Conservation (phyloP, 2,329 filamentous ascomycete genomes). For the Aureobasidium lini region DNA sequence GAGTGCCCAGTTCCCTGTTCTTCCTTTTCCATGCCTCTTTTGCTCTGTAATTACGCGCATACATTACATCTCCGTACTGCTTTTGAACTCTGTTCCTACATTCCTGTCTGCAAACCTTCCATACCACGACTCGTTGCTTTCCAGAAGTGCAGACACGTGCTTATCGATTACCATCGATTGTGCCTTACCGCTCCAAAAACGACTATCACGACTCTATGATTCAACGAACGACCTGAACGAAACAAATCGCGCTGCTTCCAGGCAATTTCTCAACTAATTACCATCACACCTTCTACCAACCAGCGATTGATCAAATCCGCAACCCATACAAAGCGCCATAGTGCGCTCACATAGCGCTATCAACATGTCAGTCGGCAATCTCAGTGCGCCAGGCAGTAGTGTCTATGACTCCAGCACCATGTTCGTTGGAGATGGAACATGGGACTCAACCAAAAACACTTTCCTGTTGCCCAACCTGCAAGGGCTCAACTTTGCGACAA, state of each 20-base stretch:
- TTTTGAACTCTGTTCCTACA: not conserved
- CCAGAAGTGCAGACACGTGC: not conserved
- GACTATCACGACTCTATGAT: conserved; percentile 11
- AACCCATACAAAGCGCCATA: not conserved
- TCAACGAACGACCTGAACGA: not conserved
- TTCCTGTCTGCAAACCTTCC: not conserved
- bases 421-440: conserved; percentile 74
- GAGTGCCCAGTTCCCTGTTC: conserved; percentile 4
- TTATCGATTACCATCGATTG: conserved; percentile 11
- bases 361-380: conserved; percentile 5
- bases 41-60: not conserved
- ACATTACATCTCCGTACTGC: not conserved
- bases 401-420: conserved; percentile 68
- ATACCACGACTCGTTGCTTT: not conserved
- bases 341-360: not conserved
- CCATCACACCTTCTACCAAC: not conserved
- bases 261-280: not conserved
- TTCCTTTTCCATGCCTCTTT: not conserved
- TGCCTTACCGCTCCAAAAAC: not conserved
- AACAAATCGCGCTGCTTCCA: not conserved
- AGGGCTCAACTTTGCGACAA: conserved; percentile 71
- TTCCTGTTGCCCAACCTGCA: conserved; percentile 72
- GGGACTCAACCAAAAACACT: conserved; percentile 68
- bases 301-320: not conserved
- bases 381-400: conserved; percentile 64